Base-by-base conservation (phyloP, 768 basidiomycete genomes). In the Gymnopilus junonius region DNA sequence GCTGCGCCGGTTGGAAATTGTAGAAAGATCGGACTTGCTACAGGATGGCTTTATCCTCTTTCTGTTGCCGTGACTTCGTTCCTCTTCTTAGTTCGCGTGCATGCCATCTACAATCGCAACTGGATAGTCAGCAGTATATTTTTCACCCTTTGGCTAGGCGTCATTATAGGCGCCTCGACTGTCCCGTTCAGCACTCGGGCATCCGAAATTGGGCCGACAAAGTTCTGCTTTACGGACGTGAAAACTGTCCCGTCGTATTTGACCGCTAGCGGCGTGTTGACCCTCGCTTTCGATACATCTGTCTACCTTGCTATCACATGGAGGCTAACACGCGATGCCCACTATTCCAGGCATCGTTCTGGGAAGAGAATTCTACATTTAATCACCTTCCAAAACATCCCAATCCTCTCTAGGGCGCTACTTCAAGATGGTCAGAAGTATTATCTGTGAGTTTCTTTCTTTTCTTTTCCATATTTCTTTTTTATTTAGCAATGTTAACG, bases 221-320 rank as follows among this genome's bases (percentile, higher is more conserved):
- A 59, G 10, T 65, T 65, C 27, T 69, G 68, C 58, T 61, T 65
- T 43, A 51, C 50, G n/a, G 53, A 55, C 32, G 27, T 20, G 17
- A 15, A 25, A 7, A 48, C 25, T 14, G 31, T 65, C 4, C 58
- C 61, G 17, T 11, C 59, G 5, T 74, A 68, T 25, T 34, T 59
- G 6, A 64, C 57, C 1, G 64, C 70, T 20, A 55, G 69, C 10
- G 70, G 67, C 0, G 65, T 74, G 25, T 50, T 65, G 1, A 54
- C 65, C 0, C 43, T 72, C 0, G 43, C 75, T 2, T 65, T 70
- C 20, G 78, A 78, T 53, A 75, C 72, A 0, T 50, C 59, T 39
- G 67, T 77, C 17, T 75, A 74, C 62, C 31, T 77, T 34, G 68
- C 74, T 3, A 75, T 79, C n/a, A 73, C 75, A 1, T 74, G 67